phyloP scores from a whole-genome alignment of 768 basidiomycete species.

The Baorangia bicolor region DNA sequence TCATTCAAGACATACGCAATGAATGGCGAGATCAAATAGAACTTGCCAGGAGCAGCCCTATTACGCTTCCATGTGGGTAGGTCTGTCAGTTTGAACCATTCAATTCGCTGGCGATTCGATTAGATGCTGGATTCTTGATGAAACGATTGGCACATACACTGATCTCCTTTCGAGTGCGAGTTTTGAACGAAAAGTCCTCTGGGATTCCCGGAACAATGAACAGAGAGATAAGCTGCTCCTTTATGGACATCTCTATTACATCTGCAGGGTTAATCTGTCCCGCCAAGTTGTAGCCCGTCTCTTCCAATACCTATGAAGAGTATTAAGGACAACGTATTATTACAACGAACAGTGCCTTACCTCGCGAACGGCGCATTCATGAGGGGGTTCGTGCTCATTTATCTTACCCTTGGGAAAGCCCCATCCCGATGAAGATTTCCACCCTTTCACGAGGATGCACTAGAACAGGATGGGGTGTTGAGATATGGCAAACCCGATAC shows the following conservation, averaged over 20 bases:
- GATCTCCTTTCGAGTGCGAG: conserved; percentile 96
- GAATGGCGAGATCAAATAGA: conserved; percentile 95
- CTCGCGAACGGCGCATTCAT: conserved; percentile 88
- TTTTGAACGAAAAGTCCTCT: conserved; percentile 87
- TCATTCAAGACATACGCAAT: conserved; percentile 59
- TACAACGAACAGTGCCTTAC: conserved; percentile 42
- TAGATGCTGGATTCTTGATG: conserved; percentile 4
- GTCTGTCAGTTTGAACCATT: conserved; percentile 90
- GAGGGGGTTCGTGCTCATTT: conserved; percentile 85
- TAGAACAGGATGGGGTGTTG: conserved; percentile 31
- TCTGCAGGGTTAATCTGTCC: conserved; percentile 63
- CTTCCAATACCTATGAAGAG: conserved; percentile 81
- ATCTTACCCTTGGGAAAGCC: conserved; percentile 99
- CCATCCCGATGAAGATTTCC: conserved; percentile 97
- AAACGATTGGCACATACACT: conserved; percentile 57
- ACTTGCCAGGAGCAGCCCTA: conserved; percentile 69
- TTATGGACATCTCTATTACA: conserved; percentile 82
- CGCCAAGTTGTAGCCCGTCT: conserved; percentile 90
- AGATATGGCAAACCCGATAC: conserved; percentile 8
- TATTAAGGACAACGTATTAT: conserved; percentile 7
- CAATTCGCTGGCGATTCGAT: conserved; percentile 71
- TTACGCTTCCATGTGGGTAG: conserved; percentile 91
- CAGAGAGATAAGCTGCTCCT: conserved; percentile 87
- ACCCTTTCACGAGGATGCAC: conserved; percentile 98
- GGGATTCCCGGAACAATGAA: conserved; percentile 88